These are phyloP conservation scores for Circinella minor DNA, from an alignment of 371 early-diverging fungal species.

Conservation along the genomic window DNA sequence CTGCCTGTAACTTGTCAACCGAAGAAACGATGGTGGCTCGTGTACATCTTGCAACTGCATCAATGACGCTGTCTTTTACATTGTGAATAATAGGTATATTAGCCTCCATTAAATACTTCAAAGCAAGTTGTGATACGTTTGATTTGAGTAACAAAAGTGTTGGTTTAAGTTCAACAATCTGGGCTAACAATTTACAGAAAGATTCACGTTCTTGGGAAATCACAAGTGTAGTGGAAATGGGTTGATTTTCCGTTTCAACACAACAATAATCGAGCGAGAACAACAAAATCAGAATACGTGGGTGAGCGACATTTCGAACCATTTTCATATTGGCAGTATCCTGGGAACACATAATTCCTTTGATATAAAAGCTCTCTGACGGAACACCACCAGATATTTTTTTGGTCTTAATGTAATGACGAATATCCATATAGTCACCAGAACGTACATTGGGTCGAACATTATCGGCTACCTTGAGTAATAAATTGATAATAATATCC, in stretches of 20 bases:
- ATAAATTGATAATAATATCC: conserved; percentile 70
- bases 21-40: conserved; percentile 86
- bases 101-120: conserved; percentile 80
- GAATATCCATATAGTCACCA: conserved; percentile 89
- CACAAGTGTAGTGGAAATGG: conserved; percentile 80
- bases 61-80: conserved; percentile 86
- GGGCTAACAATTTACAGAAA: conserved; percentile 77
- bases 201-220: conserved; percentile 87
- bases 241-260: conserved; percentile 79
- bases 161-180: conserved; percentile 81
- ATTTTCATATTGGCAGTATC: conserved; percentile 91
- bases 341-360: conserved; percentile 91
- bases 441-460: conserved; percentile 73
- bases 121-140: conserved; percentile 81
- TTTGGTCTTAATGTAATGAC: conserved; percentile 93
- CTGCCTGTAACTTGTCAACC: conserved; percentile 77
- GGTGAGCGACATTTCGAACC: conserved; percentile 67
- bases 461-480: conserved; percentile 70
- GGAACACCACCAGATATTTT: conserved; percentile 89
- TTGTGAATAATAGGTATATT: conserved; percentile 83
- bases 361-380: conserved; percentile 79
- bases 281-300: conserved; percentile 84
- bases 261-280: conserved; percentile 91
- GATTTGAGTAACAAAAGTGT: conserved; percentile 83
- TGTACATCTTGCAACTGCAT: conserved; percentile 86